Conservation (phyloP, 495 filamentous ascomycete genomes). For the Xylaria grammica region DNA sequence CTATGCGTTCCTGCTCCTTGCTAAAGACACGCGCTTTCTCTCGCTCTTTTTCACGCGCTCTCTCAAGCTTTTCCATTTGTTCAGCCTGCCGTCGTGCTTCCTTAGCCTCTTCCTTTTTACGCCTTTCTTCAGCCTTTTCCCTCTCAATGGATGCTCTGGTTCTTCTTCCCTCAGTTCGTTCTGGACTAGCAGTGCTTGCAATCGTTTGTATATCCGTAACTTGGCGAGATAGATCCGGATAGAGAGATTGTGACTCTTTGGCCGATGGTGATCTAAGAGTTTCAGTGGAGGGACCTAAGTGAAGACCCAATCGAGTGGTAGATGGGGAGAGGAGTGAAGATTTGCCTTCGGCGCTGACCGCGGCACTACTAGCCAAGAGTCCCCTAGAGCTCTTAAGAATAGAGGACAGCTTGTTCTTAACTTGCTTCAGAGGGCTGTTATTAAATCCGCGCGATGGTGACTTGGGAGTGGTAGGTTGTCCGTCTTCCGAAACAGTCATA, state of each 20-base stretch:
- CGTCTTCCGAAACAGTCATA: constrained; percentile 44
- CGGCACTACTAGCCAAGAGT: constrained; percentile 79
- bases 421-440: constrained; percentile 83
- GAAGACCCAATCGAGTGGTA: constrained; percentile 40
- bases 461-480: constrained; percentile 65
- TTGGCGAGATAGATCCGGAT: constrained; percentile 52
- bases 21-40: constrained; percentile 67
- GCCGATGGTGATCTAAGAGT: constrained; percentile 40
- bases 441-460: constrained; percentile 70
- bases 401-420: constrained; percentile 85
- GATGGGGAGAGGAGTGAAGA: constrained; percentile 56
- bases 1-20: constrained; percentile 64
- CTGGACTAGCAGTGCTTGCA: constrained; percentile 43
- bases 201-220: constrained; percentile 33
- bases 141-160: constrained; percentile 78
- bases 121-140: constrained; percentile 66
- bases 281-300: constrained; percentile 44
- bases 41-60: constrained; percentile 59
- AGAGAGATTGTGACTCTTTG: constrained; percentile 42
- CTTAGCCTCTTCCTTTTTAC: constrained; percentile 63
- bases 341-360: constrained; percentile 77
- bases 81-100: constrained; percentile 52
- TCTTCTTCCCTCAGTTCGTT: constrained; percentile 58
- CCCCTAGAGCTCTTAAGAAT: constrained; percentile 85
- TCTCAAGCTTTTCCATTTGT: constrained; percentile 63